Percentiles rank a stretch among this genome's conserved stretches.
phyloP scores from a whole-genome alignment of 2,329 filamentous ascomycete genomes.

The Lasiodiplodia sp. region DNA sequence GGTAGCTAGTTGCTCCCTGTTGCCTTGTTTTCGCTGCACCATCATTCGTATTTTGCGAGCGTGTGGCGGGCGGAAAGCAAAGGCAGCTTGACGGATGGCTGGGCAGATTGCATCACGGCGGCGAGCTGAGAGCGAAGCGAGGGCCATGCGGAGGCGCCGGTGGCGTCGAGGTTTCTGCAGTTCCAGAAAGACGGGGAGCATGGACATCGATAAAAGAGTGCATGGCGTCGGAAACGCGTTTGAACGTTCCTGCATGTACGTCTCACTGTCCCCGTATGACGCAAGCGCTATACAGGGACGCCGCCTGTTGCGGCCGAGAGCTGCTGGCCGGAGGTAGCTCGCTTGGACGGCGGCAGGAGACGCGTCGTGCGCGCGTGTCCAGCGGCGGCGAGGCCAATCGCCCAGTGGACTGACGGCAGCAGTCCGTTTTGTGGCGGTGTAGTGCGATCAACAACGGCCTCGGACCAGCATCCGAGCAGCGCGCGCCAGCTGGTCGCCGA shows the following conservation, averaged over 20 bases:
- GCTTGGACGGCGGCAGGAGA: conserved; percentile 6
- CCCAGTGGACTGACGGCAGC: background rate
- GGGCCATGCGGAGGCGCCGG: background rate
- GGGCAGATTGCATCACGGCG: background rate
- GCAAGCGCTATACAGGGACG: conserved; percentile 6
- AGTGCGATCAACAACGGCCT: background rate
- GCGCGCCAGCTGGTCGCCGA: conserved; percentile 11
- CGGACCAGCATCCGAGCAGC: conserved; percentile 1
- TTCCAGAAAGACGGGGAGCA: conserved; percentile 2
- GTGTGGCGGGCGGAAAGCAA: background rate
- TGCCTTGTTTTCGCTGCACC: conserved; percentile 20
- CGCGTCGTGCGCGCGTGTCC: conserved; percentile 24
- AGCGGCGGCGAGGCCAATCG: background rate
- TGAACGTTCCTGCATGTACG: conserved; percentile 19
- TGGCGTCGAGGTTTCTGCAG: conserved; percentile 13
- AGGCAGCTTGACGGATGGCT: background rate
- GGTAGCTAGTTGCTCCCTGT: background rate
- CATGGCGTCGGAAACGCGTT: conserved; percentile 11
- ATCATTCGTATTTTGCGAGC: conserved; percentile 11
- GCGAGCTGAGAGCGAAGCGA: background rate
- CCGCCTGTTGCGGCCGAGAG: background rate
- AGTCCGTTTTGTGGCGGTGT: background rate
- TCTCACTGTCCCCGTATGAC: conserved; percentile 18
- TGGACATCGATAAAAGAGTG: background rate
- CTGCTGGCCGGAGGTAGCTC: background rate